Evolutionary conservation across 306 rosid species (phyloP), one percentile per base, ranked within the genome.

Genomic region (Ochetophila trinervis): DNA sequence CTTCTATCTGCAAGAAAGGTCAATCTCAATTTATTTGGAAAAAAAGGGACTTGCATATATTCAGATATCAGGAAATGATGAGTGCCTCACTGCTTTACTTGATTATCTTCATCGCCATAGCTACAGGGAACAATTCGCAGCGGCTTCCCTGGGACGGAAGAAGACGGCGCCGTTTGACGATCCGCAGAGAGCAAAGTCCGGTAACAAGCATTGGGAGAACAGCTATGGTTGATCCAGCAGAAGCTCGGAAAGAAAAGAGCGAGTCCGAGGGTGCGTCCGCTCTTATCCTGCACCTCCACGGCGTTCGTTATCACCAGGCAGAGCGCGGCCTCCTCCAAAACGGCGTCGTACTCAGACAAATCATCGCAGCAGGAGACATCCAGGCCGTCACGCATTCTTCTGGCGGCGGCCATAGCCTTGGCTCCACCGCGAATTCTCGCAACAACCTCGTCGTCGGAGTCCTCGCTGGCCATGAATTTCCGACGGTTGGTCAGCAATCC

Each of bases 221-320:
- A 91, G 60, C 86, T 86, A 42, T 91, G 97, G 67, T 88, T 91
- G 82, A 91, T 91, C 91, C 87, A 91, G 63, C 80, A 79, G 74
- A 86, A 91, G 53, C 62, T 60, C 1, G 73, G 62, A 23, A 67
- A 74, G 30, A 63, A 91, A 34, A 91, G 85, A 5, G 94, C 87
- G 9, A 88, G 77, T 4, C 94, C 96, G 0, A 88, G 61, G 5
- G 72, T 51, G 35, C 78, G 69, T 30, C 95, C 93, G 6, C 48
- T 57, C 57, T 70, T 30, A 71, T 86, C 88, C 56, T 82, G 86
- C 74, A 91, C 97, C 81, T 91, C 97, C 8, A 88, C 97, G 14
- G 89, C 93, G 76, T 91, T 91, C 40, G 91, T 91, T 45, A 91
- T 75, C 57, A 91, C 89, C 0, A 76, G 70, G 64, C 96, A 84